Percentiles rank a stretch among this genome's conserved stretches.
Evolutionary conservation across 345 rosid genomes (phyloP).

Genomic region (Syzygium grande): DNA sequence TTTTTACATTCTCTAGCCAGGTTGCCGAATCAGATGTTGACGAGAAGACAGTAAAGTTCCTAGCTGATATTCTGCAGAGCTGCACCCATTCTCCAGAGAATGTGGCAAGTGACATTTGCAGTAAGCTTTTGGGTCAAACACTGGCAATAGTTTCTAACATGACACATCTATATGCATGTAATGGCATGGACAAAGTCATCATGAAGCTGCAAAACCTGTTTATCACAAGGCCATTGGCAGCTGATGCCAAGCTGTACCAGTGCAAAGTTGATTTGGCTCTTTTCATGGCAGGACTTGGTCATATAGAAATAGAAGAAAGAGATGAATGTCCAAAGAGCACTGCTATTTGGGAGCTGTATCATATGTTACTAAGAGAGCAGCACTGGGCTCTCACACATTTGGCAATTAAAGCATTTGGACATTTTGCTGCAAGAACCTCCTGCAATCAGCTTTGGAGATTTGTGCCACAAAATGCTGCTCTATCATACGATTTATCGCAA

Average conservation of each 20-base stretch:
- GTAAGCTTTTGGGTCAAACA: conserved; percentile 43
- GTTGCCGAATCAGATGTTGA: conserved; percentile 37
- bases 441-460: conserved; percentile 88
- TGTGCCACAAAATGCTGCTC: conserved; percentile 76
- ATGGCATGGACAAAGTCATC: conserved; percentile 55
- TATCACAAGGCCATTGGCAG: conserved; percentile 27
- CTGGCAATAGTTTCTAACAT: conserved; percentile 43
- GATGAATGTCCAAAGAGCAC: conserved; percentile 54
- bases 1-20: conserved; percentile 44
- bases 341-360: conserved; percentile 74
- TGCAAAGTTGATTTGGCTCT: conserved; percentile 63
- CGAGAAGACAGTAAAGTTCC: conserved; percentile 56
- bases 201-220: conserved; percentile 61
- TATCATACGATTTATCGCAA: conserved; percentile 48
- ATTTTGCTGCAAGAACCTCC: conserved; percentile 70
- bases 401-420: conserved; percentile 65
- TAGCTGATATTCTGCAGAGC: conserved; percentile 28
- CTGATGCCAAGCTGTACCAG: conserved; percentile 24
- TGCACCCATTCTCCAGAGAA: conserved; percentile 26
- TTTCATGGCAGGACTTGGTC: conserved; percentile 64
- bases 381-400: conserved; percentile 84
- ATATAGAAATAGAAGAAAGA: conserved; percentile 46
- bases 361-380: conserved; percentile 59
- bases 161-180: conserved; percentile 40
- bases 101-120: conserved; percentile 13